Evolutionary conservation across 129 eudicot genomes (phyloP).

Genomic region (Flaveria sonorensis): DNA sequence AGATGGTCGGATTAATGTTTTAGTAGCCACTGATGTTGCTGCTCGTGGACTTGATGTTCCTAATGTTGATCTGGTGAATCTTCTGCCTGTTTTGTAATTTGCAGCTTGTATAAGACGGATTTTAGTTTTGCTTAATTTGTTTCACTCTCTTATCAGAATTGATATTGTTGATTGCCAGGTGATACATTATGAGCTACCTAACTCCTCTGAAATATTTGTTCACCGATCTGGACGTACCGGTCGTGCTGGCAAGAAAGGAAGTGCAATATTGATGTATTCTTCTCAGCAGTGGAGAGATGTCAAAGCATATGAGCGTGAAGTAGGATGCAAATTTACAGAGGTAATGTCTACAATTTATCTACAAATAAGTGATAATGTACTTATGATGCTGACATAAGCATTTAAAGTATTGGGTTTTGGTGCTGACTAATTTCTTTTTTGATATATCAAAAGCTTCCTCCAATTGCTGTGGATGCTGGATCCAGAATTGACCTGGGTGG

Average conservation of each 20-base stretch:
- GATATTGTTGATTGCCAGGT: slow-evolving; percentile 42
- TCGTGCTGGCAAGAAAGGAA: slow-evolving; percentile 97
- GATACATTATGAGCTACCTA: slow-evolving; percentile 86
- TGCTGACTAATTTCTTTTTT: slow-evolving; percentile 7
- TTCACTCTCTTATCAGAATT: background rate
- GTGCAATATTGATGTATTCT: slow-evolving; percentile 72
- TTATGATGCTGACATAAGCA: background rate
- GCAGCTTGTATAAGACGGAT: background rate
- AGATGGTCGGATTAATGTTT: slow-evolving; percentile 64
- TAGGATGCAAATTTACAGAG: slow-evolving; percentile 78
- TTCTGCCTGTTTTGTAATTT: background rate
- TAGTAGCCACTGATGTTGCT: slow-evolving; percentile 98
- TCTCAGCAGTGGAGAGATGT: slow-evolving; percentile 61
- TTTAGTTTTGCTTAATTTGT: background rate
- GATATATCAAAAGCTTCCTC: slow-evolving; percentile 61
- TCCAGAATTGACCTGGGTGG: slow-evolving; percentile 53
- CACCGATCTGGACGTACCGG: slow-evolving; percentile 96
- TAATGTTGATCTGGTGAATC: slow-evolving; percentile 88
- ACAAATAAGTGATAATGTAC: background rate
- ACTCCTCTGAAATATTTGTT: slow-evolving; percentile 77
- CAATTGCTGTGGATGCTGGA: slow-evolving; percentile 60
- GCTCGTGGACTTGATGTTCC: slow-evolving; percentile 99
- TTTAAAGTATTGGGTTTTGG: background rate
- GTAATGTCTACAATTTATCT: slow-evolving; percentile 25
- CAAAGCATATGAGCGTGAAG: slow-evolving; percentile 60